Evolutionary conservation across 2,329 filamentous ascomycete species (phyloP), one percentile per base, ranked within the genome.

Genomic region (Trichoderma cornu-damae): DNA sequence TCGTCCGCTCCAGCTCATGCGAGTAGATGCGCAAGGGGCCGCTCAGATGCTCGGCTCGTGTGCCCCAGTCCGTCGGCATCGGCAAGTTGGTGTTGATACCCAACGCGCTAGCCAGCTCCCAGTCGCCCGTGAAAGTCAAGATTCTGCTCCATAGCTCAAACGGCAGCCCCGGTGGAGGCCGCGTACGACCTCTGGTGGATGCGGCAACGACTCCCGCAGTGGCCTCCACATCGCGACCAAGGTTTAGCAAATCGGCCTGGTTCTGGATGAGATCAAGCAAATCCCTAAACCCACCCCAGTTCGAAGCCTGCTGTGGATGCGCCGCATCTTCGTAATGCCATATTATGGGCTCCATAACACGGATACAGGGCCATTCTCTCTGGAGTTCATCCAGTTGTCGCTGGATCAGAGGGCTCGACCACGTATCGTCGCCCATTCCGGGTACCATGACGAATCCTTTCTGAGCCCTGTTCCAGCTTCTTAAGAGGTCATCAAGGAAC

Each of bases 81-180:
- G 84, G 80, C 5, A 96, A 76, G 56, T 83, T 90, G 1, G 90
- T 90, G 67, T 88, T 93, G 43, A 96, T 82, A 57, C 88, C 86
- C 5, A 96, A 77, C 0, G 89, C 87, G 62, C 86, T 86, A 8
- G 93, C 88, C 18, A 95, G 78, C 72, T 96, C 93, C 93, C 93
- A 97, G 70, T 97, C 93, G 42, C 85, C 85, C 0, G 91, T 83
- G 61, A 87, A 84, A 62, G 95, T 89, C 42, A 96, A 84, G 47
- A 97, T 88, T 58, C 93, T 87, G 30, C 87, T 87, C 90, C 92
- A 96, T 37, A 96, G 81, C 72, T 97, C 93, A 0, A 88, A 84
- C 0, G 93, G 93, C 1, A 97, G 76, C 40, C 76, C 76, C 18
- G 72, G 73, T 56, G 73, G 72, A 48, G 70, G 64, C 57, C 65